These are phyloP conservation scores for Talaromyces sp. DNA, from an alignment of 2,329 filamentous ascomycete species.

Conservation along the genomic window DNA sequence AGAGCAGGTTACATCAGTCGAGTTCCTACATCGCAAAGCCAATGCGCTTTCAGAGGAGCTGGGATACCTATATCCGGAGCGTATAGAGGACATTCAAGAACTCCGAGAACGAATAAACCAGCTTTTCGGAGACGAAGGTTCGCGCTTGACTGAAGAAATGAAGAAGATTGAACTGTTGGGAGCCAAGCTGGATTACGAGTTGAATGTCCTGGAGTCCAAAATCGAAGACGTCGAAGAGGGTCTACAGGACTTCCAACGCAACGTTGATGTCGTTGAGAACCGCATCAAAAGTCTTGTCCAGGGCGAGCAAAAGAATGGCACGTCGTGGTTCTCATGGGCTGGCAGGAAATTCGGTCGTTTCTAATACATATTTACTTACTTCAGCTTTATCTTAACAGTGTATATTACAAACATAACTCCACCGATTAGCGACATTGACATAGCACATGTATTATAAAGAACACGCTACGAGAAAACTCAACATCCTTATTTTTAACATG, in stretches of 20 bases:
- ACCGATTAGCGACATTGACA: neutral
- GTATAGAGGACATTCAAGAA: conserved; percentile 66
- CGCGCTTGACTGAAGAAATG: conserved; percentile 64
- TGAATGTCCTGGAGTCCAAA: conserved; percentile 72
- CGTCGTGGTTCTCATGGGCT: conserved; percentile 59
- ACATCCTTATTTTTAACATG: neutral
- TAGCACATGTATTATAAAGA: neutral
- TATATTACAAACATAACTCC: neutral
- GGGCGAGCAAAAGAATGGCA: conserved; percentile 62
- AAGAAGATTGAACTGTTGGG: conserved; percentile 77
- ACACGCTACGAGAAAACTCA: neutral
- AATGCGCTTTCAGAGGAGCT: conserved; percentile 63
- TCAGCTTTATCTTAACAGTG: neutral
- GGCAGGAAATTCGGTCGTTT: conserved; percentile 26
- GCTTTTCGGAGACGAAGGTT: conserved; percentile 65
- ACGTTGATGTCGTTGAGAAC: conserved; percentile 68
- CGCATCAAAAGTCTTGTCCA: conserved; percentile 60
- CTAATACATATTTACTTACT: conserved; percentile 8
- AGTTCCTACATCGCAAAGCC: conserved; percentile 62
- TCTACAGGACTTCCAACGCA: conserved; percentile 72
- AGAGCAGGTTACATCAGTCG: conserved; percentile 40
- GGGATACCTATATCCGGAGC: conserved; percentile 64
- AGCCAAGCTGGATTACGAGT: conserved; percentile 88
- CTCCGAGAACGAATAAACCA: conserved; percentile 66
- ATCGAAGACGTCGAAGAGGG: conserved; percentile 85